Evolutionary conservation across 306 rosid species (phyloP).

Genomic region (Ormosia semicastrata): DNA sequence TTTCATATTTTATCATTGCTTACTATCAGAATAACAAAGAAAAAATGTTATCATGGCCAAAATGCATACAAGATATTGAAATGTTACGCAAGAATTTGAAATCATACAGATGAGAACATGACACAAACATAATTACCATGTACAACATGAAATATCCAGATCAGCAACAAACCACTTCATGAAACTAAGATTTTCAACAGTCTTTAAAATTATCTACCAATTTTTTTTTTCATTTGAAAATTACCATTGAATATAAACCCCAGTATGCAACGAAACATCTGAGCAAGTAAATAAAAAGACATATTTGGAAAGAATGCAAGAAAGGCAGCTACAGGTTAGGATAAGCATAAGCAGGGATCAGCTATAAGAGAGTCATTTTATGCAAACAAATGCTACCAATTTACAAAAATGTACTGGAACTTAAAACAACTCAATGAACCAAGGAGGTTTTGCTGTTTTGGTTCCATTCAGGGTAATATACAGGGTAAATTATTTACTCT

Average conservation of each 20-base stretch:
- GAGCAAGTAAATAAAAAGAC: background rate
- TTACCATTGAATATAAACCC: background rate
- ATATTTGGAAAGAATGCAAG: background rate
- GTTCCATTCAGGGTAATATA: background rate
- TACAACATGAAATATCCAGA: slow-evolving; percentile 12
- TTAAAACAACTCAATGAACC: background rate
- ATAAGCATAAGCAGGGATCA: background rate
- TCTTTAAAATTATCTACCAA: background rate
- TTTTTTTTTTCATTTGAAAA: background rate
- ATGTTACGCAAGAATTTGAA: background rate
- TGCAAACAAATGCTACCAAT: background rate
- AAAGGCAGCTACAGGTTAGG: background rate
- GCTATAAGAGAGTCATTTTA: background rate
- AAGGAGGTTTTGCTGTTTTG: background rate
- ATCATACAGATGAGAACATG: background rate
- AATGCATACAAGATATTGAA: slow-evolving; percentile 14
- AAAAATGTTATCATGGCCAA: slow-evolving; percentile 2
- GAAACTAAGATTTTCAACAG: background rate
- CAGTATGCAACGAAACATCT: background rate
- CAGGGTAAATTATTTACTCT: background rate
- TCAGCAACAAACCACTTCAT: background rate
- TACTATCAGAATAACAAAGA: slow-evolving; percentile 12
- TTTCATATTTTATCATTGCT: background rate
- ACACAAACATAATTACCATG: background rate
- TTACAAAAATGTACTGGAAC: background rate